A percentile compares a stretch with the other conserved stretches of the same genome.
Conservation (phyloP, 306 rosid genomes). For the Quercus gilva region DNA sequence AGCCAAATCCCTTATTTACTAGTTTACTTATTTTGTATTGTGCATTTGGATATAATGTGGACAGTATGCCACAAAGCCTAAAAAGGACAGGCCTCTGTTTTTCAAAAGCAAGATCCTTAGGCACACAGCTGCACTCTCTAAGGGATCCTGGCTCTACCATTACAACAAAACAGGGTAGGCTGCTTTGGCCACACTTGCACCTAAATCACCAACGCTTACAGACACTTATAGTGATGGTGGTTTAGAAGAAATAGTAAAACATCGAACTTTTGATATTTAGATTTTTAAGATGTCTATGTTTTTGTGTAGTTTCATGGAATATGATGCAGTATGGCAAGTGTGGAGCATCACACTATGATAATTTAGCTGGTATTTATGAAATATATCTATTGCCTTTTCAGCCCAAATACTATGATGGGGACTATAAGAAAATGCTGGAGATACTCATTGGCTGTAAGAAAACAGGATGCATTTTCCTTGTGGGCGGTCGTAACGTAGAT, state of each 20-base stretch:
- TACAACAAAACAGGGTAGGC: too few species aligned
- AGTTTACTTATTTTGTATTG: too few species aligned
- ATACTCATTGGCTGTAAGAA: slow-evolving; percentile 63
- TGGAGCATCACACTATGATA: background rate
- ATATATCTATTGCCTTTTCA: slow-evolving; percentile 29
- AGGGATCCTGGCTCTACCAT: too few species aligned
- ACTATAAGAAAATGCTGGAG: slow-evolving; percentile 69
- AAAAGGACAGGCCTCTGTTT: too few species aligned
- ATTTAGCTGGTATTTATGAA: background rate
- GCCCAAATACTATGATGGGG: slow-evolving; percentile 92
- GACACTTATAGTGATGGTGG: background rate
- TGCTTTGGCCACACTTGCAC: background rate
- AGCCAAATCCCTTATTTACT: too few species aligned
- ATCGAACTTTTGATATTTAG: background rate
- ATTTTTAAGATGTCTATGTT: background rate
- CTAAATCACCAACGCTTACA: background rate
- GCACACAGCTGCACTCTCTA: too few species aligned
- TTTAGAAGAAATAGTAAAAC: background rate
- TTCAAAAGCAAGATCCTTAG: too few species aligned
- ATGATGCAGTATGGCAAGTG: background rate
- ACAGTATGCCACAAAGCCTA: too few species aligned
- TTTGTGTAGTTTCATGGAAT: background rate
- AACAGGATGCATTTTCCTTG: slow-evolving; percentile 75
- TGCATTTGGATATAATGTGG: too few species aligned
- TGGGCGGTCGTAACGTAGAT: slow-evolving; percentile 75